phyloP scores from a whole-genome alignment of 345 rosid species.

The Salix purpurea region DNA sequence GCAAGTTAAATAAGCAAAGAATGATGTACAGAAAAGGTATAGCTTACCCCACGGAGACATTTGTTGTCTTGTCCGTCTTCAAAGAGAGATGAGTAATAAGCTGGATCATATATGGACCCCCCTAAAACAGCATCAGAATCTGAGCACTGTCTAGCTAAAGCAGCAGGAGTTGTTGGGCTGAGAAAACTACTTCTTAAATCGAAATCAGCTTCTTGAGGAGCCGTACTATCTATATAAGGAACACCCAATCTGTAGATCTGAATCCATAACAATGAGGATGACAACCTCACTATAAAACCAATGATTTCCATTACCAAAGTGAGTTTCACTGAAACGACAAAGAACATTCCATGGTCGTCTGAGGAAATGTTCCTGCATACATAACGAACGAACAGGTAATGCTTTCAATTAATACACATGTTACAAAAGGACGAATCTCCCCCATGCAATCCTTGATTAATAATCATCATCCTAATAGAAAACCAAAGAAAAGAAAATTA shows the following conservation, averaged over 20 bases:
- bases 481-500: too few relatives aligned
- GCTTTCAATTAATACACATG: background rate
- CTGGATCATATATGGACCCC: slow-evolving; percentile 58
- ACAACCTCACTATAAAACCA: slow-evolving; percentile 74
- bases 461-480: background rate
- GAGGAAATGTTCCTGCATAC: slow-evolving; percentile 61
- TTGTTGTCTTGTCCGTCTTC: slow-evolving; percentile 50
- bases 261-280: slow-evolving; percentile 78
- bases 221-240: slow-evolving; percentile 32
- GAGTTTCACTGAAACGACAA: slow-evolving; percentile 73
- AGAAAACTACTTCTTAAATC: slow-evolving; percentile 65
- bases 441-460: too few relatives aligned
- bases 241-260: slow-evolving; percentile 90
- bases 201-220: slow-evolving; percentile 45
- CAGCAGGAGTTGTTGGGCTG: slow-evolving; percentile 46
- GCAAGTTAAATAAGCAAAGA: background rate
- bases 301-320: slow-evolving; percentile 71
- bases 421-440: background rate
- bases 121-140: slow-evolving; percentile 56
- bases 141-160: slow-evolving; percentile 34
- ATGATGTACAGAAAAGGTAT: background rate
- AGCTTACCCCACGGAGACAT: slow-evolving; percentile 28
- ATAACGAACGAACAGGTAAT: background rate
- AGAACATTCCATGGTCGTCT: slow-evolving; percentile 35
- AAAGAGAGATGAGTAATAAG: slow-evolving; percentile 57